Conservation (phyloP, 352 stramenopile species). For the Pythium scleroteichum region DNA sequence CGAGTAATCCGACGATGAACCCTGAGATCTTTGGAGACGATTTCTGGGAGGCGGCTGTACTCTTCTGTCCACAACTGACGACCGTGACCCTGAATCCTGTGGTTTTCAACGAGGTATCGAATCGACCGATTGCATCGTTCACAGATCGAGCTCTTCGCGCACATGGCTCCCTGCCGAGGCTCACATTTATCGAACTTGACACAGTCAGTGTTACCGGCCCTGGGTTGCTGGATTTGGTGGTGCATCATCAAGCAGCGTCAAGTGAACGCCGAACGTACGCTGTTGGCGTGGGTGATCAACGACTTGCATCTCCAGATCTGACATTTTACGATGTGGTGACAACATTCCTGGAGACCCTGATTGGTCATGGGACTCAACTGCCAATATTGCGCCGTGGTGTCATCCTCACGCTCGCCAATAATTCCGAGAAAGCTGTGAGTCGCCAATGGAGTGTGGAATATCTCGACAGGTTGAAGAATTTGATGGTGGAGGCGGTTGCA, state of each 20-base stretch:
- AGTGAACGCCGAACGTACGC: background rate
- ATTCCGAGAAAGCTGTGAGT: too few relatives aligned
- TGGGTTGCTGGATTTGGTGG: constrained; percentile 7
- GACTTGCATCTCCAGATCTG: background rate
- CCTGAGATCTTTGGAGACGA: constrained; percentile 3
- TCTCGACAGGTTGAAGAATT: too few relatives aligned
- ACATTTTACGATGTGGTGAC: background rate
- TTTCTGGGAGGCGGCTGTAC: background rate
- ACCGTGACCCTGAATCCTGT: background rate
- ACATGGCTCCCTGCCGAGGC: constrained; percentile 4
- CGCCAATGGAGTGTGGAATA: too few relatives aligned
- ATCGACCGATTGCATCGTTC: constrained; percentile 1
- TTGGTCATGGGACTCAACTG: background rate
- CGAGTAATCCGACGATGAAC: background rate
- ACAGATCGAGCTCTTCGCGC: constrained; percentile 13
- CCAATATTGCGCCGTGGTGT: too few relatives aligned
- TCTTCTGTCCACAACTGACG: background rate
- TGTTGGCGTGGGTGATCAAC: background rate
- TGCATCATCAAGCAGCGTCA: background rate
- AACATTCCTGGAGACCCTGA: background rate
- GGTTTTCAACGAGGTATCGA: background rate
- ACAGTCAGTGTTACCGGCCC: constrained; percentile 14
- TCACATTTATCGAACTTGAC: background rate
- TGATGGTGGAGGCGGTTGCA: too few relatives aligned
- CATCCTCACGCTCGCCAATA: too few relatives aligned